Base-by-base conservation (phyloP, 495 filamentous ascomycete species). In the Lasiosphaeria miniovina region DNA sequence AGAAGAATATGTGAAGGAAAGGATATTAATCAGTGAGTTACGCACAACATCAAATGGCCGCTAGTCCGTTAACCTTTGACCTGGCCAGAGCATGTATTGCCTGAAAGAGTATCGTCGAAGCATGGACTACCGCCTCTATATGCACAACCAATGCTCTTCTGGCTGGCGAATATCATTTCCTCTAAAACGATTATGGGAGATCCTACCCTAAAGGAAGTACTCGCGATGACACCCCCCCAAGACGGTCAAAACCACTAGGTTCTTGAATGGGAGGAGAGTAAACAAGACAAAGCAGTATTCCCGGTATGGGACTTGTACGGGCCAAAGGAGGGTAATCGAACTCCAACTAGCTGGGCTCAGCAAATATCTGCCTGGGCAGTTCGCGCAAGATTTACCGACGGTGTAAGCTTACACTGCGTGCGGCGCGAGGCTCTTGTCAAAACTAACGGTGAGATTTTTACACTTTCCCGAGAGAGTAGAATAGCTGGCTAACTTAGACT, bases 11-110 rank as follows among this genome's bases (percentile, higher is more conserved):
- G 33, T 31, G 34, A 52, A 34, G 49, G 24, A 52, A 52, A 52
- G 49, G 24, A 52, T 52, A 52, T 33, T 10, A 52, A 52, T 33
- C 49, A 52, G 49, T 52, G 7, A 52, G 49, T 33, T 52, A 52
- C 34, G 34, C 33, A 34, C 7, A 5, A 31, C 59, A 3, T 52
- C 24, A 33, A 52, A 52, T 50, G 48, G n/a, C 31, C 31, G 31
- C n/a, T 50, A 3, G n/a, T 8, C 48, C 48, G 14, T 50, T 50
- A 31, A 52, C 49, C 24, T 52, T 52, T 1, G 34, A 32, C 49
- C n/a, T 33, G 24, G 49, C 49, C 33, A 34, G 49, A 52, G 14
- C 24, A 52, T 52, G 34, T 33, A 52, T 33, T 52, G 24, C 24
- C 24, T 11, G 24, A 52, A 52, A 33, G 34, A 52, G 6, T 34